Evolutionary conservation across 306 rosid species (phyloP), one percentile per base, ranked within the genome.

Genomic region (Medicago lupulina): DNA sequence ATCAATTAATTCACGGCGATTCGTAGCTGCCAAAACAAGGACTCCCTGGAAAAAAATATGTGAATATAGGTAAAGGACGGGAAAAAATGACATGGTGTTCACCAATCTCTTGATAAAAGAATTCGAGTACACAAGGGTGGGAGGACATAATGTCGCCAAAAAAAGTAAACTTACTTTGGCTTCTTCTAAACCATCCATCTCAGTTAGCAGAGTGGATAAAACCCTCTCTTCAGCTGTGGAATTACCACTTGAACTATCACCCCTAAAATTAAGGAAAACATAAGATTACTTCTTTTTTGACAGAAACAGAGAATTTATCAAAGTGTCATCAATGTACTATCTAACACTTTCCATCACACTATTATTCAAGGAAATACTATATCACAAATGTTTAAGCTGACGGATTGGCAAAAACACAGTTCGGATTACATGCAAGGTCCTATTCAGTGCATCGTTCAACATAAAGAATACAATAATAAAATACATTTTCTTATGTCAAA

Each of bases 151-250:
- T 50, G 28, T 67, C 17, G 46, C 62, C 77, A 41, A 62, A 67
- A 59, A 59, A 8, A 10, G 46, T 61, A 70, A 8, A 79, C 85
- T 73, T 62, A 91, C 98, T 89, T 87, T 94, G 65, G 97, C 90
- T 85, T 91, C 97, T 84, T 90, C 96, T 73, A 94, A 82, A 75
- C 98, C 98, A 87, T 94, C 96, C 91, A 94, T 94, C 79, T 94
- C 98, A 13, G 97, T 94, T 23, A 94, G 87, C 80, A 94, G 79
- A 58, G 98, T 94, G 63, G 98, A 87, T 64, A 92, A 85, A 85
- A 92, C 96, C 85, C 98, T 92, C 82, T 94, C 98, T 44, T 93
- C 93, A 14, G 89, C 96, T 1, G 87, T 67, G 9, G 74, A 31
- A 60, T 82, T 86, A 77, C 83, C 79, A 84, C 96, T 89, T 71